phyloP scores from a whole-genome alignment of 306 rosid genomes.

The Medicago lupulina region DNA sequence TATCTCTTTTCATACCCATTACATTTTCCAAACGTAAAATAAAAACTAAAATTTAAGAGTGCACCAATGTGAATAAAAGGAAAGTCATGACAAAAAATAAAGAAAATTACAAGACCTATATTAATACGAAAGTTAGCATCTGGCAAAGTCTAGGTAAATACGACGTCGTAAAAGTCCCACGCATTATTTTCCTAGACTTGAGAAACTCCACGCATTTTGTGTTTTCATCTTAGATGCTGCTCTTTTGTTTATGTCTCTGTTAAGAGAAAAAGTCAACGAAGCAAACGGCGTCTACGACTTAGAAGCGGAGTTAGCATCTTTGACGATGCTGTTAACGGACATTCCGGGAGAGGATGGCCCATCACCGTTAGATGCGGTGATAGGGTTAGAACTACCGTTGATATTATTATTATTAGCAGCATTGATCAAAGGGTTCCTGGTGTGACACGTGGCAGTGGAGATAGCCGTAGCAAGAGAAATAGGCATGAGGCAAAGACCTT shows the following conservation, averaged over 20 bases:
- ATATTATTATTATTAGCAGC: background rate
- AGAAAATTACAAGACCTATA: background rate
- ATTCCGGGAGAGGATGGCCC: conserved; percentile 89
- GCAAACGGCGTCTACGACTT: conserved; percentile 61
- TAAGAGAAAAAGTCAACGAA: conserved; percentile 31
- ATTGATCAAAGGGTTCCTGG: conserved; percentile 61
- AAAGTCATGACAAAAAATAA: background rate
- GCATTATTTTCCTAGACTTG: conserved; percentile 64
- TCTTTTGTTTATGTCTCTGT: background rate
- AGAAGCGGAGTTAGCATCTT: conserved; percentile 76
- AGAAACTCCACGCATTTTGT: conserved; percentile 46
- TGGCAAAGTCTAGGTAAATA: conserved; percentile 63
- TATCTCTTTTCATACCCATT: background rate
- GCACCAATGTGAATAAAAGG: background rate
- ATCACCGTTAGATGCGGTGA: conserved; percentile 62
- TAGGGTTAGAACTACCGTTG: background rate
- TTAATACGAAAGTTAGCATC: conserved; percentile 37
- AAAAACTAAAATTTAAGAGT: background rate
- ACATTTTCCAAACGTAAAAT: background rate
- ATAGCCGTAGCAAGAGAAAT: conserved; percentile 93
- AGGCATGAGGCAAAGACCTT: conserved; percentile 98
- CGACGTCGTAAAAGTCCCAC: conserved; percentile 63
- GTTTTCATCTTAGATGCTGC: background rate
- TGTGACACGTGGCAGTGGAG: conserved; percentile 84
- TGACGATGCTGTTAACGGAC: conserved; percentile 70